phyloP scores from a whole-genome alignment of 805 yeast species.

The Blastobotrys parvus region DNA sequence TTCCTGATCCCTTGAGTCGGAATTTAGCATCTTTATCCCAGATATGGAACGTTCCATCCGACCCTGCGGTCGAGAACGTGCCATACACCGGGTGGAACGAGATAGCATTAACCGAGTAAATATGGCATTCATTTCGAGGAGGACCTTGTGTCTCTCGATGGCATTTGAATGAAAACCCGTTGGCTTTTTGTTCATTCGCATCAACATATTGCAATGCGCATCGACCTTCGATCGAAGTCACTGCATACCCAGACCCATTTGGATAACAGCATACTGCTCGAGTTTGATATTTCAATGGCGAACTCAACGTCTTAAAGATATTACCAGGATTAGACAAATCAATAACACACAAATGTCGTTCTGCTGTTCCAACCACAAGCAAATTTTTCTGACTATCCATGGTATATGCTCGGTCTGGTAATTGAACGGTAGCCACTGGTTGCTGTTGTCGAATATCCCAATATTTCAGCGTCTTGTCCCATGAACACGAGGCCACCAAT shows the following conservation, averaged over 20 bases:
- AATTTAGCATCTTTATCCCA: constrained; percentile 95
- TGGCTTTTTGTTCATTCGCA: constrained; percentile 35
- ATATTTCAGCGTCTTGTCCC: constrained; percentile 91
- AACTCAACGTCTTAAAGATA: constrained; percentile 61
- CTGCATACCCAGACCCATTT: constrained; percentile 86
- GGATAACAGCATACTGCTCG: constrained; percentile 76
- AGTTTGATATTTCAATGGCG: constrained; percentile 88
- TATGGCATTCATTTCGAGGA: constrained; percentile 48
- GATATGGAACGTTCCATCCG: constrained; percentile 87
- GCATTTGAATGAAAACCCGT: constrained; percentile 87
- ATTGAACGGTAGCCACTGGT: constrained; percentile 69
- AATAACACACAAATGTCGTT: constrained; percentile 66
- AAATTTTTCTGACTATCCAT: constrained; percentile 79
- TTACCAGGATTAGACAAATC: constrained; percentile 72
- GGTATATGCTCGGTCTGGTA: constrained; percentile 87
- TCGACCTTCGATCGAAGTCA: constrained; percentile 92
- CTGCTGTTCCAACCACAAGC: constrained; percentile 91
- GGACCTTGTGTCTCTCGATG: constrained; percentile 56
- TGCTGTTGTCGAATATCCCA: constrained; percentile 84
- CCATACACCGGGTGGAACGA: constrained; percentile 85
- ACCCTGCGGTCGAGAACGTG: constrained; percentile 88
- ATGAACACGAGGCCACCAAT: constrained; percentile 84
- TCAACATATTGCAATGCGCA: constrained; percentile 91
- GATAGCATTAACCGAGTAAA: constrained; percentile 74
- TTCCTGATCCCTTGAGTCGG: constrained; percentile 68